These are phyloP conservation scores for Solanum infundibuliforme DNA, from an alignment of 257 asterid species.

Conservation along the genomic window DNA sequence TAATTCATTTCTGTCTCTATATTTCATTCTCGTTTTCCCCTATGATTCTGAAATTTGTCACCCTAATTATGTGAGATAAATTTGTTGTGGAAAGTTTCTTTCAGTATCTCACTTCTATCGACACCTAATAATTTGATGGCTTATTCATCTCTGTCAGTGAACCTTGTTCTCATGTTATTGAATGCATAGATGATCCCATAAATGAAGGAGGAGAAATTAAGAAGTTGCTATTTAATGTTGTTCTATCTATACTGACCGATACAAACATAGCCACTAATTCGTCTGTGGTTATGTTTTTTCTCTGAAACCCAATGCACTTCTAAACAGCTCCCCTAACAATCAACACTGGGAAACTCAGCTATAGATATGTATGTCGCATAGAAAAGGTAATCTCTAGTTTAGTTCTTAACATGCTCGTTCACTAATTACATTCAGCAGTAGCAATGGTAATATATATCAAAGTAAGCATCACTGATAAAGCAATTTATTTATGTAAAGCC, in stretches of 20 bases:
- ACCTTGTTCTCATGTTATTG: background rate
- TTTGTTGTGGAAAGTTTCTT: background rate
- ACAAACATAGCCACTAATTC: background rate
- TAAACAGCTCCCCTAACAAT: background rate
- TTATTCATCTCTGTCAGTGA: background rate
- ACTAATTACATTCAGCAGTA: background rate
- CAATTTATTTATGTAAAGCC: background rate
- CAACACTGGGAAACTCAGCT: background rate
- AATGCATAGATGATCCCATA: background rate
- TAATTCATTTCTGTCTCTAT: background rate
- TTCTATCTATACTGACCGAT: background rate
- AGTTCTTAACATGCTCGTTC: background rate
- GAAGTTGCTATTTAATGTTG: background rate
- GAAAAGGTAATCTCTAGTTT: background rate
- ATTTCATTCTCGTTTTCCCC: background rate
- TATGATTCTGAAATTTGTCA: background rate
- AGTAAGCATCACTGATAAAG: background rate
- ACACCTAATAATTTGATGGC: background rate
- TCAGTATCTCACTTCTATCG: background rate
- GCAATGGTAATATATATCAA: background rate
- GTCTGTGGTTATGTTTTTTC: background rate
- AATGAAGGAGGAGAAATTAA: background rate
- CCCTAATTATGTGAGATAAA: background rate
- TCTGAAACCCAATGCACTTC: background rate
- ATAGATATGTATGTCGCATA: background rate